Percentiles rank a stretch among this genome's conserved stretches.
phyloP scores from a whole-genome alignment of 306 rosid species.

The Echinosophora koreensis region DNA sequence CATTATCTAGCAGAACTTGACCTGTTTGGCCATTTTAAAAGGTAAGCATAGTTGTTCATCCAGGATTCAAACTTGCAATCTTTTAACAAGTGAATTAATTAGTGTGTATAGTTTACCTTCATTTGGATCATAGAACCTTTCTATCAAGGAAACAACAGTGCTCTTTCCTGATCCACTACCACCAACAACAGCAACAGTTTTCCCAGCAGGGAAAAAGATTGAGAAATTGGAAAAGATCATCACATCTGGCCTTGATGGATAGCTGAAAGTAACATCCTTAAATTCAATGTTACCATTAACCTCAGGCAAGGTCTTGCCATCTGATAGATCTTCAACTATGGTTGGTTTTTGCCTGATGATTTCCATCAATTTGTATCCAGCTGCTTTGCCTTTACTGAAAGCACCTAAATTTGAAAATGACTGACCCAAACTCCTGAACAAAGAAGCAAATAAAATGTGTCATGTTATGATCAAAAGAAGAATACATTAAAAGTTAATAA shows the following conservation, averaged over 20 bases:
- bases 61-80: background rate
- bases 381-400: slow-evolving; percentile 95
- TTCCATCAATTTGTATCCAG: slow-evolving; percentile 96
- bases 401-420: slow-evolving; percentile 98
- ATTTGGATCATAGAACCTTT: slow-evolving; percentile 96
- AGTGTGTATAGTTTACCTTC: slow-evolving; percentile 62
- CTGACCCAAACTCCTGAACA: slow-evolving; percentile 97
- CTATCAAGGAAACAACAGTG: slow-evolving; percentile 94
- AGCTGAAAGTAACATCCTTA: slow-evolving; percentile 89
- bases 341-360: slow-evolving; percentile 89
- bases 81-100: background rate
- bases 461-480: slow-evolving; percentile 17
- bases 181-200: slow-evolving; percentile 95
- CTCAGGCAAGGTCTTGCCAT: slow-evolving; percentile 78
- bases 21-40: slow-evolving; percentile 63
- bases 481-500: slow-evolving; percentile 1
- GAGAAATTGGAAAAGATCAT: slow-evolving; percentile 82
- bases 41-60: slow-evolving; percentile 16
- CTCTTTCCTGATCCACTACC: slow-evolving; percentile 99
- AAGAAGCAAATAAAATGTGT: slow-evolving; percentile 35
- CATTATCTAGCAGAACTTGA: slow-evolving; percentile 80
- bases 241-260: slow-evolving; percentile 94
- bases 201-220: slow-evolving; percentile 93
- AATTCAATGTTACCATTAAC: slow-evolving; percentile 88
- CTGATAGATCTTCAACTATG: slow-evolving; percentile 73